A percentile compares a stretch with the other conserved stretches of the same genome.
Evolutionary conservation across 75 land plant species (phyloP).

Genomic region (Sequoiadendron giganteum): DNA sequence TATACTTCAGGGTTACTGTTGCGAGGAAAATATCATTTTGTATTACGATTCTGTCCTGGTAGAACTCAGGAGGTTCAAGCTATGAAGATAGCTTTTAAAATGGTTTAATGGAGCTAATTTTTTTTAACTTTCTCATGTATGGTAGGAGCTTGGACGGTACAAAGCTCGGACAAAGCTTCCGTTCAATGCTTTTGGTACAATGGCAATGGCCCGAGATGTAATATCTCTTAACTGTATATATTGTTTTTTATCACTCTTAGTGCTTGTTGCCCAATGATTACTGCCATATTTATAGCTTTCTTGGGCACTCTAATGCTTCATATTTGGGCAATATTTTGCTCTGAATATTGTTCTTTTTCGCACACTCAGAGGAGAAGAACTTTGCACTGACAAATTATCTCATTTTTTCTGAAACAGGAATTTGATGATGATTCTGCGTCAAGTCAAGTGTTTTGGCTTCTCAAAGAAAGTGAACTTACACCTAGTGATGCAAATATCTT

Average conservation of each 20-base stretch:
- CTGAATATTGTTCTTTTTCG: not conserved
- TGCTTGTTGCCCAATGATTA: not conserved
- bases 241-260: not conserved
- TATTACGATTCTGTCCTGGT: slow-evolving; percentile 15
- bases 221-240: not conserved
- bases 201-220: slow-evolving; percentile 99
- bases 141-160: slow-evolving; percentile 93
- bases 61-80: not conserved
- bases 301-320: not conserved
- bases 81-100: not conserved
- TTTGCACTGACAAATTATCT: not conserved
- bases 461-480: slow-evolving; percentile 98
- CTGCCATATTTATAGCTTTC: not conserved
- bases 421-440: slow-evolving; percentile 96
- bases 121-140: not conserved
- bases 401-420: slow-evolving; percentile 54
- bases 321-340: not conserved
- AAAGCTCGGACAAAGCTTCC: slow-evolving; percentile 93
- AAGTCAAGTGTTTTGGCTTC: slow-evolving; percentile 97
- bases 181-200: slow-evolving; percentile 98
- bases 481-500: slow-evolving; percentile 97
- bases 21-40: not conserved
- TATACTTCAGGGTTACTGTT: not conserved
- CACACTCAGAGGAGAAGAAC: not conserved
- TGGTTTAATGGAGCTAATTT: not conserved